These are phyloP conservation scores for Fraxinus baroniana DNA, from an alignment of 305 asterid species.

Conservation along the genomic window DNA sequence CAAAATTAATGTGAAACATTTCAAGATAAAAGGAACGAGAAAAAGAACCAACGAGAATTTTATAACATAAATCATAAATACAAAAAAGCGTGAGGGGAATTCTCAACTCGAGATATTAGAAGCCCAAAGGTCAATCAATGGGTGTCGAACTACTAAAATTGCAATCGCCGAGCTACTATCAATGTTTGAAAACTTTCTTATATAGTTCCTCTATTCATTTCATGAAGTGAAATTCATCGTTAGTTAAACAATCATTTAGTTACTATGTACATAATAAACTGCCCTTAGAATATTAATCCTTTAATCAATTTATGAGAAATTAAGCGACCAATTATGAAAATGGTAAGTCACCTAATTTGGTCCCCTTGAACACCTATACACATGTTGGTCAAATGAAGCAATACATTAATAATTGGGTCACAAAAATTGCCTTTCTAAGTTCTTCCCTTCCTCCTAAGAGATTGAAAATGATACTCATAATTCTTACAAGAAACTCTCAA, in stretches of 20 bases:
- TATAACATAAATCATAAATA: not conserved
- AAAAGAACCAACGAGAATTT: not conserved
- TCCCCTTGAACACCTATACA: not conserved
- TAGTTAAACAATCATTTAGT: no score
- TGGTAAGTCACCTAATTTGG: not conserved
- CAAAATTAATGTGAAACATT: not conserved
- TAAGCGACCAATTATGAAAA: not conserved
- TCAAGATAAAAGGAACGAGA: not conserved
- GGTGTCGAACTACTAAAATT: not conserved
- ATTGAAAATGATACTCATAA: not conserved
- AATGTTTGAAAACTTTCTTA: not conserved
- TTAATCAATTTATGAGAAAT: not conserved
- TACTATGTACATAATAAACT: not conserved
- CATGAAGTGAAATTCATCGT: not conserved
- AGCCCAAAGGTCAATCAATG: not conserved
- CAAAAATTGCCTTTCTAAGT: not conserved
- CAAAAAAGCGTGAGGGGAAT: not conserved
- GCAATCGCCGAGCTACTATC: not conserved
- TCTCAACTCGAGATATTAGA: not conserved
- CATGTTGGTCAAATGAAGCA: not conserved
- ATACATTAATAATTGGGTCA: not conserved
- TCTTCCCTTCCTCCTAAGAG: not conserved
- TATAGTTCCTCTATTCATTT: not conserved
- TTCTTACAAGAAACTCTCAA: not conserved
- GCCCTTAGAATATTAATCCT: not conserved